These are phyloP conservation scores for Mucor irregularis DNA, from an alignment of 371 early-diverging fungal genomes.

Conservation along the genomic window DNA sequence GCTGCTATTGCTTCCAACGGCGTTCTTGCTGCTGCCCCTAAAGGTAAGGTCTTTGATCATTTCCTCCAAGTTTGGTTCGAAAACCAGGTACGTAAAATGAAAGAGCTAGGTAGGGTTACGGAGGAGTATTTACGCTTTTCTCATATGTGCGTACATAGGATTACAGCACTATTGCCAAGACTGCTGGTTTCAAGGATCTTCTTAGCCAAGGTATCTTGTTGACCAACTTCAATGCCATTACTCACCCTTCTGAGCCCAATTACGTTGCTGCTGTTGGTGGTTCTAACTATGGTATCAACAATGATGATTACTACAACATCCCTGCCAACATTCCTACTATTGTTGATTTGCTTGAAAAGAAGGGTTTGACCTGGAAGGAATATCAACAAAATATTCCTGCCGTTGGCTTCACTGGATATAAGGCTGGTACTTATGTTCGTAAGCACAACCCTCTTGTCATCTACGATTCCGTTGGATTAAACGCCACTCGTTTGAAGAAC, in stretches of 20 bases:
- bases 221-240: conserved; percentile 46
- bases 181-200: conserved; percentile 20
- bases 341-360: conserved; percentile 59
- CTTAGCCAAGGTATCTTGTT: conserved; percentile 40
- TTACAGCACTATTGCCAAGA: too few relatives aligned
- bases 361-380: conserved; percentile 58
- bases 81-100: conserved; percentile 40
- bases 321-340: conserved; percentile 32
- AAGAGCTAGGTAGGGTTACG: too few relatives aligned
- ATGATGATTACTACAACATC: conserved; percentile 29
- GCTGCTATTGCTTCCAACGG: too few relatives aligned
- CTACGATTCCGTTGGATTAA: conserved; percentile 42
- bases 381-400: conserved; percentile 60
- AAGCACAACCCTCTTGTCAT: conserved; percentile 59
- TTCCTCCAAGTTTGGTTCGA: conserved; percentile 41
- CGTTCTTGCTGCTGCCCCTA: too few relatives aligned
- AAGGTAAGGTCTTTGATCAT: conserved; percentile 36
- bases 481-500: conserved; percentile 35
- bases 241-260: conserved; percentile 57
- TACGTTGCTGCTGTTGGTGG: conserved; percentile 41
- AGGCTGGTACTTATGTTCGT: conserved; percentile 32
- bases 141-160: too few relatives aligned
- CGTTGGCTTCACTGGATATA: conserved; percentile 39
- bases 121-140: too few relatives aligned
- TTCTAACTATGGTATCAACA: conserved; percentile 20